Percentiles rank a stretch among this genome's conserved stretches.
These are phyloP conservation scores for Parasitella parasitica DNA, from an alignment of 371 early-diverging fungal genomes.

Conservation along the genomic window DNA sequence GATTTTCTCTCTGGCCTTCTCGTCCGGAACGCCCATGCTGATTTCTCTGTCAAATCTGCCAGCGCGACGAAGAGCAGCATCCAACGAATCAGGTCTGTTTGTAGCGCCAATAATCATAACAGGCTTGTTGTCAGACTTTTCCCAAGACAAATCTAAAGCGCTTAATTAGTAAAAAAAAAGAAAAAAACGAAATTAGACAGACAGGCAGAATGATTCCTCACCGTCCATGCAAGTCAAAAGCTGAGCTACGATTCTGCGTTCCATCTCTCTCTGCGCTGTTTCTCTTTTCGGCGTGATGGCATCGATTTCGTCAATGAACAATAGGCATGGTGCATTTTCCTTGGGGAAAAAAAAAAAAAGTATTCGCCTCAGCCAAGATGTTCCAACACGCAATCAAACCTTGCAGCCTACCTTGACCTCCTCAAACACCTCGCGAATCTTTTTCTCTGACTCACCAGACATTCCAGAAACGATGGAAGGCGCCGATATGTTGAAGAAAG, in stretches of 20 bases:
- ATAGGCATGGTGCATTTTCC: slow-evolving; percentile 83
- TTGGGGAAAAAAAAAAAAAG: not conserved
- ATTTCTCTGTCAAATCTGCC: slow-evolving; percentile 99
- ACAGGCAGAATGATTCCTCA: slow-evolving; percentile 35
- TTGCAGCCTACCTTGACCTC: slow-evolving; percentile 73
- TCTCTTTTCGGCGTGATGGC: slow-evolving; percentile 99
- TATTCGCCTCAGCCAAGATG: too few relatives aligned
- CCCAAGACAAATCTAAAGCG: slow-evolving; percentile 72
- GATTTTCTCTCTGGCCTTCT: slow-evolving; percentile 90
- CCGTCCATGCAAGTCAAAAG: slow-evolving; percentile 98
- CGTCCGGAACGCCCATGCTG: slow-evolving; percentile 97
- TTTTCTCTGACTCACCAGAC: slow-evolving; percentile 99
- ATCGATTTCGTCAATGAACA: slow-evolving; percentile 99
- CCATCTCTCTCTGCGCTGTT: slow-evolving; percentile 98
- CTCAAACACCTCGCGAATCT: slow-evolving; percentile 97
- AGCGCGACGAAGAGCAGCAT: slow-evolving; percentile 96
- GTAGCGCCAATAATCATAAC: slow-evolving; percentile 99
- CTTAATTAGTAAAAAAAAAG: not conserved
- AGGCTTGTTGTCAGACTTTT: slow-evolving; percentile 83
- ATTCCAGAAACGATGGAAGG: slow-evolving; percentile 99
- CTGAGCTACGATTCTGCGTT: slow-evolving; percentile 98
- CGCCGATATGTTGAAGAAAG: slow-evolving; percentile 95
- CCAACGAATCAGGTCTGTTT: slow-evolving; percentile 97
- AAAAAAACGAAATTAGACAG: too few relatives aligned
- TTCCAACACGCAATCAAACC: too few relatives aligned